Evolutionary conservation across 129 eudicot species (phyloP).

Genomic region (Escallonia herrerae): DNA sequence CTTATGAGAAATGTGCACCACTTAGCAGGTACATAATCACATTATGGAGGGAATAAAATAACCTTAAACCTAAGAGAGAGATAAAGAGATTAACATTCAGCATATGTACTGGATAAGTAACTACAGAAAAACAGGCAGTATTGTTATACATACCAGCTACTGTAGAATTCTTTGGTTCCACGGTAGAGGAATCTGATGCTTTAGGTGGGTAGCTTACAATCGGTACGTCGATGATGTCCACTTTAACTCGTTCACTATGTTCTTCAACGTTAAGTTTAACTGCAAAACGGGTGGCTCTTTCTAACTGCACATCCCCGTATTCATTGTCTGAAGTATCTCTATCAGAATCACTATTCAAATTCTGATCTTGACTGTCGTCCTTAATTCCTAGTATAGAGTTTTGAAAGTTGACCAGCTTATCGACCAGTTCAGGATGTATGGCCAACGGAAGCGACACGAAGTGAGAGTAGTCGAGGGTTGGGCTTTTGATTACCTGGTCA

Average conservation of each 20-base stretch:
- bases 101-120: not conserved
- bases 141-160: conserved; percentile 36
- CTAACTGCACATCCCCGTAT: conserved; percentile 12
- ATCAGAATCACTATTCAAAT: conserved; percentile 26
- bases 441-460: conserved; percentile 84
- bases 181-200: conserved; percentile 29
- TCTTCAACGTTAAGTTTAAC: conserved; percentile 32
- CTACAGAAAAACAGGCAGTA: not conserved
- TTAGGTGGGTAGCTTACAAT: conserved; percentile 50
- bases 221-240: conserved; percentile 43
- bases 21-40: no score
- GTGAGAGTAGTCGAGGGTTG: conserved; percentile 68
- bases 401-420: conserved; percentile 61
- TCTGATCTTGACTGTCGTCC: conserved; percentile 22
- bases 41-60: not conserved
- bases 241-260: conserved; percentile 21
- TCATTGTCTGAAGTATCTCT: conserved; percentile 29
- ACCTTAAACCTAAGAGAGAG: not conserved
- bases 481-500: conserved; percentile 62
- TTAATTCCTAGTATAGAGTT: conserved; percentile 44
- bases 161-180: conserved; percentile 27
- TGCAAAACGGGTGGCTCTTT: conserved; percentile 25
- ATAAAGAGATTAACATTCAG: not conserved
- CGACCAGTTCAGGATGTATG: conserved; percentile 56
- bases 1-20: no score